Base-by-base conservation (phyloP, 306 rosid species). In the Quercus glauca region DNA sequence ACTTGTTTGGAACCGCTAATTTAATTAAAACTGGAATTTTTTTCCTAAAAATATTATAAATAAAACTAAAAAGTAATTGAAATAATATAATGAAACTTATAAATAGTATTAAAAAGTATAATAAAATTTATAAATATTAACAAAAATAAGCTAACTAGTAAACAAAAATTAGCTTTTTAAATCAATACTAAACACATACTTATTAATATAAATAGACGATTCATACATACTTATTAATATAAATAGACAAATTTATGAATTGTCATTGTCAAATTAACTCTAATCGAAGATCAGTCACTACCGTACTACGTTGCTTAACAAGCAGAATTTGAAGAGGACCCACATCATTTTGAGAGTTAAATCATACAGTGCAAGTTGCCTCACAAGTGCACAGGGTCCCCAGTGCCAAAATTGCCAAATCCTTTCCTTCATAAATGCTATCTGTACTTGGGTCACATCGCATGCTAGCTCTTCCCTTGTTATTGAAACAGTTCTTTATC, bases 1-100 rank as follows among this genome's bases (percentile, higher is more conserved):
- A 8, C 0, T 0, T 0, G 1, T 7, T 8, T 8, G 3, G 0
- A 41, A 9, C 0, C 0, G 0, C 0, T 7, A 8, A 41, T 41
- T 41, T 8, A 2, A 0, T 41, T 0, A 0, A 2, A 41, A 41
- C 0, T 41, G 3, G 2, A 37, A 2, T 0, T 8, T 41, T 41
- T 41, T 2, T 41, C 0, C 0, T 8, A 0, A 41, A 41, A 41
- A 41, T 41, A 2, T 0, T 41, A 0, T 8, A 41, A 2, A 41
- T 41, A 41, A 41, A 41, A 0, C 0, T 41, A 41, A 41, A 41
- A 41, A 0, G 0, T 41, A 2, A 0, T 0, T 41, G 0, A 7
- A 41, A 41, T 41, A 41, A 1, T 41, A 7, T 0, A 37, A 0
- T 37, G 7, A 0, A 2, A 37, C 0, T 37, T 37, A 37, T 41